These are phyloP conservation scores for Ascochyta clinopodiicola DNA, from an alignment of 2,329 filamentous ascomycete species.

Conservation along the genomic window DNA sequence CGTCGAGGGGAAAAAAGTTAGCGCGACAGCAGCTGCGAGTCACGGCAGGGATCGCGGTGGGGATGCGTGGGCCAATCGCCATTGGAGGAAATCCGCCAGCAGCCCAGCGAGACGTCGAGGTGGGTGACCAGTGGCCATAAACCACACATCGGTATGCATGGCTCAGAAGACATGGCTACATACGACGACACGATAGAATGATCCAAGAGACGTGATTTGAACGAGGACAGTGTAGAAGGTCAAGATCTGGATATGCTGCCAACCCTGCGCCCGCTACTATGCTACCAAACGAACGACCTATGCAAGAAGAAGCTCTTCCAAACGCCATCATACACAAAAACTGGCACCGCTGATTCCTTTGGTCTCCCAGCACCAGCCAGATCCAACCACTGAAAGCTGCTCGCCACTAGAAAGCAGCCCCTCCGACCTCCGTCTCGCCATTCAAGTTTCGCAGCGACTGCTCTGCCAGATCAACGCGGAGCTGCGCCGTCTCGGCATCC, in stretches of 20 bases:
- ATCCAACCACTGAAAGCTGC: not conserved
- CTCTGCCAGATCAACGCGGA: slow-evolving; percentile 56
- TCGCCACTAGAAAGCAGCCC: slow-evolving; percentile 42
- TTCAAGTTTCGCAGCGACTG: slow-evolving; percentile 52
- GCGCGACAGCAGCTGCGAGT: slow-evolving; percentile 34
- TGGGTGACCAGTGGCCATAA: slow-evolving; percentile 25
- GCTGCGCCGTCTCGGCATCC: slow-evolving; percentile 53
- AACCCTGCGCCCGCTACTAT: slow-evolving; percentile 21
- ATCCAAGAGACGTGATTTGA: too few relatives aligned
- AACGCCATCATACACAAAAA: slow-evolving; percentile 10
- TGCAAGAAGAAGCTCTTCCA: slow-evolving; percentile 8
- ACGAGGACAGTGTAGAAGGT: too few relatives aligned
- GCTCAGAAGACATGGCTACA: not conserved
- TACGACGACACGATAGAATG: too few relatives aligned
- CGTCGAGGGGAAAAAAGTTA: slow-evolving; percentile 36
- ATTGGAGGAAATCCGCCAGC: slow-evolving; percentile 34
- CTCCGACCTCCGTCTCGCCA: slow-evolving; percentile 49
- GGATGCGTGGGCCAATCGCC: slow-evolving; percentile 29
- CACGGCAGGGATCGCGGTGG: slow-evolving; percentile 24
- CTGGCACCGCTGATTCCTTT: not conserved
- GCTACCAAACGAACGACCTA: slow-evolving; percentile 19
- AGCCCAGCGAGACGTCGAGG: slow-evolving; percentile 14
- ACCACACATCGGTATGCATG: not conserved
- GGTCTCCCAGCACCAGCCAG: not conserved
- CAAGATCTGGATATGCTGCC: not conserved